These are phyloP conservation scores for Flaveria trinervia DNA, from an alignment of 129 eudicot genomes.

Conservation along the genomic window DNA sequence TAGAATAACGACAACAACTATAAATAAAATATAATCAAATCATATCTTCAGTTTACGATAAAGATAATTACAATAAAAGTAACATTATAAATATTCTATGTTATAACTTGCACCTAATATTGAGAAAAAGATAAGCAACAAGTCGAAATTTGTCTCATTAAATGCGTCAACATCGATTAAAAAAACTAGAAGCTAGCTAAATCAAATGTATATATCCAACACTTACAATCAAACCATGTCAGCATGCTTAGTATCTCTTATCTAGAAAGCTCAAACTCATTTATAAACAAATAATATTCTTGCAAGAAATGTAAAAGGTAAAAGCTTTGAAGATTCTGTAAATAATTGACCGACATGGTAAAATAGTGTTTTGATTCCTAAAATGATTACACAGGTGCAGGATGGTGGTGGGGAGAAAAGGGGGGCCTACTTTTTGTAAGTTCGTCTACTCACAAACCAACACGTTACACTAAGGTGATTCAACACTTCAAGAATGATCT, in stretches of 20 bases:
- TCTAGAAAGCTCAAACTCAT: not conserved
- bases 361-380: too few relatives aligned
- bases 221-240: not conserved
- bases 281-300: slow-evolving; percentile 1
- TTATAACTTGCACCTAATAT: too few relatives aligned
- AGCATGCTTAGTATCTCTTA: not conserved
- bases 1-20: too few relatives aligned
- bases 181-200: not conserved
- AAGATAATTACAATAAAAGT: too few relatives aligned
- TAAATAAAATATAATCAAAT: too few relatives aligned
- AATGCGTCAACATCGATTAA: not conserved
- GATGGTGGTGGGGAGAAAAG: slow-evolving; percentile 2
- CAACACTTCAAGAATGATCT: slow-evolving; percentile 41
- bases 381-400: slow-evolving; percentile 23
- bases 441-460: slow-evolving; percentile 30
- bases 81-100: too few relatives aligned
- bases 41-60: too few relatives aligned
- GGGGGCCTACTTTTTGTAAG: slow-evolving; percentile 30
- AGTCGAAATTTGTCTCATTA: not conserved
- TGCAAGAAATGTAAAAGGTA: not conserved
- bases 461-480: slow-evolving; percentile 26
- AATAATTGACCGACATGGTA: not conserved
- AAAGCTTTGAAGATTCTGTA: slow-evolving; percentile 20
- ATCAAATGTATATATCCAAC: not conserved
- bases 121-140: too few relatives aligned